These are phyloP conservation scores for Gleditsia sinensis DNA, from an alignment of 306 rosid genomes.

Conservation along the genomic window DNA sequence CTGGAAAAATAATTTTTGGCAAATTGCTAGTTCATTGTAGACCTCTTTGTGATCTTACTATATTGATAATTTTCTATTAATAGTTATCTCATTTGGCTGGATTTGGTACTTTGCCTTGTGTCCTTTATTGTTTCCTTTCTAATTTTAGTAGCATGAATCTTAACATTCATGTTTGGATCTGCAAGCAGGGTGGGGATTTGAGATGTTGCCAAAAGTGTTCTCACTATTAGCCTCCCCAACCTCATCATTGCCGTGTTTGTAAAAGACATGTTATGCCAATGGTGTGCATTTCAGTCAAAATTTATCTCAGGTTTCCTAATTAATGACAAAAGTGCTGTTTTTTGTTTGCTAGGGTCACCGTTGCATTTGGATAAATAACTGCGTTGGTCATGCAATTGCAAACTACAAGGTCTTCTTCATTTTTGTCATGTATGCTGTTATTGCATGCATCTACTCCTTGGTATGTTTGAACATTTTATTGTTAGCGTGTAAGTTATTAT, in stretches of 20 bases:
- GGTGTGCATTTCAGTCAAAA: constrained; percentile 61
- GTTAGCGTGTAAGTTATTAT: constrained; percentile 20
- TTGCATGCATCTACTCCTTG: constrained; percentile 83
- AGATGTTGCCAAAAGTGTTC: constrained; percentile 91
- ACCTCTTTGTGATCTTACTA: no score
- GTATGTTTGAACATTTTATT: constrained; percentile 47
- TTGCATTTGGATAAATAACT: constrained; percentile 93
- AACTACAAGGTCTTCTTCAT: constrained; percentile 87
- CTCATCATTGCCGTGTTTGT: constrained; percentile 95
- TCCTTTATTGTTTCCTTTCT: no score
- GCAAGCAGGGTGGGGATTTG: constrained; percentile 81
- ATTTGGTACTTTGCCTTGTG: no score
- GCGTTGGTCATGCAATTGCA: constrained; percentile 87
- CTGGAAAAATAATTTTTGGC: no score
- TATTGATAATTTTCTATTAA: no score
- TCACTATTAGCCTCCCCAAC: constrained; percentile 91
- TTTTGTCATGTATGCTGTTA: constrained; percentile 75
- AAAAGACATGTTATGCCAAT: constrained; percentile 88
- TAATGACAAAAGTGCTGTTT: constrained; percentile 42
- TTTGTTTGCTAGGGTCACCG: constrained; percentile 83
- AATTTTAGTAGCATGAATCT: constrained; percentile 16
- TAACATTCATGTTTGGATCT: constrained; percentile 27
- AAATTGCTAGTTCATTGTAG: no score
- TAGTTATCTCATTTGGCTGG: no score
- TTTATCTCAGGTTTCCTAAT: constrained; percentile 26